These are phyloP conservation scores for Sugiyamaella pinicola DNA, from an alignment of 1,139 yeast genomes.

Conservation along the genomic window DNA sequence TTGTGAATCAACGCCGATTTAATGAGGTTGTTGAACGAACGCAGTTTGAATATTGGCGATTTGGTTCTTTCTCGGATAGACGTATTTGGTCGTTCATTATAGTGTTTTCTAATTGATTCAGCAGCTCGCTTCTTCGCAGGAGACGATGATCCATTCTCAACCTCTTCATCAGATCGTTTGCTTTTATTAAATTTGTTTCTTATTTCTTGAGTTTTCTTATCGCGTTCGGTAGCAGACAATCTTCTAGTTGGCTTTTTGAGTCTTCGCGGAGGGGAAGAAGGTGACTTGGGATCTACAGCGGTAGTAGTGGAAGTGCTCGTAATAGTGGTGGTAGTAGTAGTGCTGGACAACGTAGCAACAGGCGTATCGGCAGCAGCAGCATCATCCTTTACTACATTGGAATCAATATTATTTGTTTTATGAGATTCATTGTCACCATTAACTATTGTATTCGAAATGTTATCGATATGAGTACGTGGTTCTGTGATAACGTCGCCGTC, in stretches of 20 bases:
- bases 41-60: slow-evolving; percentile 81
- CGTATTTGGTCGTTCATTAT: slow-evolving; percentile 80
- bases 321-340: neutral
- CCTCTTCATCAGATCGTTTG: slow-evolving; percentile 25
- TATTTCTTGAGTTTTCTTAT: slow-evolving; percentile 28
- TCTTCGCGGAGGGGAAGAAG: slow-evolving; percentile 23
- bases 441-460: neutral
- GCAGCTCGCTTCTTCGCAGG: slow-evolving; percentile 24
- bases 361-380: neutral
- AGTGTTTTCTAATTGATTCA: slow-evolving; percentile 72
- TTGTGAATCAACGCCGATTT: slow-evolving; percentile 83
- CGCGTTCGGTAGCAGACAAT: slow-evolving; percentile 31
- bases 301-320: slow-evolving; percentile 5
- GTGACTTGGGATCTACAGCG: neutral
- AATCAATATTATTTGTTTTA: neutral
- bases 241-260: slow-evolving; percentile 35
- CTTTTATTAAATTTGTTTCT: slow-evolving; percentile 32
- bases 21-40: slow-evolving; percentile 89
- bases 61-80: slow-evolving; percentile 64
- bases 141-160: slow-evolving; percentile 4
- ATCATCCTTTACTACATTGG: neutral
- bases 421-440: neutral
- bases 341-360: too few relatives aligned
- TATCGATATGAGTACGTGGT: slow-evolving; percentile 2
- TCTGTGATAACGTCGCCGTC: slow-evolving; percentile 1